phyloP scores from a whole-genome alignment of 2,329 filamentous ascomycete species.

The Didymella lethalis region DNA sequence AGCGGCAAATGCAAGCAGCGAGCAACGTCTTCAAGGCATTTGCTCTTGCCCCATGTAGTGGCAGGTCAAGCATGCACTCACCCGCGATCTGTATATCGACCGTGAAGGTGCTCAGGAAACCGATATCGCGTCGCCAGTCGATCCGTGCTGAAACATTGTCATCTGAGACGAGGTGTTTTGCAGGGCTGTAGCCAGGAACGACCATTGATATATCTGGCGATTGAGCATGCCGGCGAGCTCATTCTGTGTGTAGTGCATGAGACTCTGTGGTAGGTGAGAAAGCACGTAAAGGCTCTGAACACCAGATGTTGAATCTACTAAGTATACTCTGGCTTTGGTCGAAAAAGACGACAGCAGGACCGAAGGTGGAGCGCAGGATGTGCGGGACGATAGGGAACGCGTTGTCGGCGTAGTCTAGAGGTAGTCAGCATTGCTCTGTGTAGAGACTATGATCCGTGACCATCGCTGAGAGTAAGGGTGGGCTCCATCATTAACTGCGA shows the following conservation, averaged over 20 bases:
- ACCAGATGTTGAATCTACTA: not conserved
- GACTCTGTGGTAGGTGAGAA: not conserved
- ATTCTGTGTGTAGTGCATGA: not conserved
- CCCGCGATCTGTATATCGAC: not conserved
- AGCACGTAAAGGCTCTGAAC: not conserved
- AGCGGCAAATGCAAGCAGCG: too few relatives aligned
- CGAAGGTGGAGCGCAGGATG: not conserved
- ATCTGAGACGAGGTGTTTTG: not conserved
- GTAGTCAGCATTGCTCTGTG: too few relatives aligned
- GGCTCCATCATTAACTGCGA: too few relatives aligned
- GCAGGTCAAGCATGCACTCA: not conserved
- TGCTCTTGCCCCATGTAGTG: too few relatives aligned
- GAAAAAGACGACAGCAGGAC: not conserved
- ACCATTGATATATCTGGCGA: not conserved
- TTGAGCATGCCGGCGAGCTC: not conserved
- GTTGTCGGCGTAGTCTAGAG: not conserved
- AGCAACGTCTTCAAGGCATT: too few relatives aligned
- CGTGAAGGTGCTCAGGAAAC: not conserved
- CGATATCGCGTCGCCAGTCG: not conserved
- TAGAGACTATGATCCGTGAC: too few relatives aligned
- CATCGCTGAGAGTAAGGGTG: too few relatives aligned
- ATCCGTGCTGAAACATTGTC: not conserved
- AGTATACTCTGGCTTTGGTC: not conserved
- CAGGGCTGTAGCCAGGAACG: not conserved
- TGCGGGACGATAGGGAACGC: slow-evolving; percentile 1